Percentiles rank a stretch among this genome's conserved stretches.
phyloP scores from a whole-genome alignment of 441 rosid genomes.

The Geranium incanum region DNA sequence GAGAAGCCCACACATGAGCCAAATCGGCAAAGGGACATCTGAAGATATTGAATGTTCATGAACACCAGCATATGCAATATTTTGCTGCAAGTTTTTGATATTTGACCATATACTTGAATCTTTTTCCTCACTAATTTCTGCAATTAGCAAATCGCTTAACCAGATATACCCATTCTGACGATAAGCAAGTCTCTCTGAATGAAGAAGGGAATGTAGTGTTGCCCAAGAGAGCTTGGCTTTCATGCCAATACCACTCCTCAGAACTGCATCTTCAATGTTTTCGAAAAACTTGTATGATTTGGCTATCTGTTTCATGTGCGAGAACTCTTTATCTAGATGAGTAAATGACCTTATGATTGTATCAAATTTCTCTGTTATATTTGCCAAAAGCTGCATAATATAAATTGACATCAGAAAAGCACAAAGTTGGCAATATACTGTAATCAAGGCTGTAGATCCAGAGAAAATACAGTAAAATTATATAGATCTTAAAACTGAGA shows the following conservation, averaged over 20 bases:
- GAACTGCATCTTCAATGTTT: constrained; percentile 36
- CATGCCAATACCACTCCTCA: constrained; percentile 40
- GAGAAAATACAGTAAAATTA: neutral
- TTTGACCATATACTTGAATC: constrained; percentile 62
- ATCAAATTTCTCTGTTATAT: constrained; percentile 74
- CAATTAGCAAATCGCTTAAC: constrained; percentile 90
- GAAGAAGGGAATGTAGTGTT: constrained; percentile 93
- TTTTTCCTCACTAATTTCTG: constrained; percentile 75
- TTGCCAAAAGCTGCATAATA: constrained; percentile 74
- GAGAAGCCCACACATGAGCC: constrained; percentile 87
- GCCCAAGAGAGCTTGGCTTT: constrained; percentile 78
- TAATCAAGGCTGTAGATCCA: neutral
- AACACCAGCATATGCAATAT: constrained; percentile 63
- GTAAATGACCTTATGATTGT: constrained; percentile 70
- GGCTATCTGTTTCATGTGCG: constrained; percentile 64
- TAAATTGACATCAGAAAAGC: constrained; percentile 17
- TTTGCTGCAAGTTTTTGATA: constrained; percentile 57
- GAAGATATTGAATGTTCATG: constrained; percentile 56
- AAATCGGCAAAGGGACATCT: constrained; percentile 72
- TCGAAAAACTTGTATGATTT: constrained; percentile 65
- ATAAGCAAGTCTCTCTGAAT: constrained; percentile 71
- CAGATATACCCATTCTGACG: constrained; percentile 91
- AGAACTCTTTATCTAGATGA: constrained; percentile 86
- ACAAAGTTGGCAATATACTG: neutral
- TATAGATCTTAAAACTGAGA: neutral